phyloP scores from a whole-genome alignment of 2,329 filamentous ascomycete species.

The Penicillium janthinellum region DNA sequence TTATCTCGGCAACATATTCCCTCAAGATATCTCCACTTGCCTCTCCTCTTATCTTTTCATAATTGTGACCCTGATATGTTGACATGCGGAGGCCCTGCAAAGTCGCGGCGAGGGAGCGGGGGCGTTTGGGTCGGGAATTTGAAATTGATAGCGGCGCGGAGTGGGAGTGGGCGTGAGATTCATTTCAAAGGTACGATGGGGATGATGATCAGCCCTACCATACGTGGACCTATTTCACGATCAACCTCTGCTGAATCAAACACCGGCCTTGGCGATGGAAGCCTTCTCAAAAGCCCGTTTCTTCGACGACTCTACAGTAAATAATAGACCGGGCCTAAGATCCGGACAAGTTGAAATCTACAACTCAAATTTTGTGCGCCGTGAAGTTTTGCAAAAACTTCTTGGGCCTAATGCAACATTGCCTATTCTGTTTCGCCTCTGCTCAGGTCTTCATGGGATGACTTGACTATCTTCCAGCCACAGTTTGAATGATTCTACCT shows the following conservation, averaged over 20 bases:
- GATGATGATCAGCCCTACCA: neutral
- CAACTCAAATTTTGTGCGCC: neutral
- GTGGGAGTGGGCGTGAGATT: neutral
- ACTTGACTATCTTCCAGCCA: neutral
- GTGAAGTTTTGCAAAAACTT: no score
- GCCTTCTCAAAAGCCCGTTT: neutral
- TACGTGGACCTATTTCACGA: neutral
- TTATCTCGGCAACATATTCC: neutral
- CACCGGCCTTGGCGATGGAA: neutral
- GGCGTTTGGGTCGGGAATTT: constrained; percentile 1
- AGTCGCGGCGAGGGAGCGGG: neutral
- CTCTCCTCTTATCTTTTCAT: no score
- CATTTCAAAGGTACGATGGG: neutral
- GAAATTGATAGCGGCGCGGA: neutral
- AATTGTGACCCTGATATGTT: neutral
- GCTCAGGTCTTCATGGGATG: no score
- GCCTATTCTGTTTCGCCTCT: no score
- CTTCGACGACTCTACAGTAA: no score
- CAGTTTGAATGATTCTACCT: neutral
- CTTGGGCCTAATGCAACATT: no score
- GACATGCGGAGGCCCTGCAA: neutral
- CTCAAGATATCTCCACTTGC: no score
- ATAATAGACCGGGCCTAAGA: neutral
- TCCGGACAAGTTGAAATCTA: neutral
- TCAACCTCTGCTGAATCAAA: neutral